A percentile compares a stretch with the other conserved stretches of the same genome.
Evolutionary conservation across 495 filamentous ascomycete genomes (phyloP).

Genomic region (Penicillium parvum): DNA sequence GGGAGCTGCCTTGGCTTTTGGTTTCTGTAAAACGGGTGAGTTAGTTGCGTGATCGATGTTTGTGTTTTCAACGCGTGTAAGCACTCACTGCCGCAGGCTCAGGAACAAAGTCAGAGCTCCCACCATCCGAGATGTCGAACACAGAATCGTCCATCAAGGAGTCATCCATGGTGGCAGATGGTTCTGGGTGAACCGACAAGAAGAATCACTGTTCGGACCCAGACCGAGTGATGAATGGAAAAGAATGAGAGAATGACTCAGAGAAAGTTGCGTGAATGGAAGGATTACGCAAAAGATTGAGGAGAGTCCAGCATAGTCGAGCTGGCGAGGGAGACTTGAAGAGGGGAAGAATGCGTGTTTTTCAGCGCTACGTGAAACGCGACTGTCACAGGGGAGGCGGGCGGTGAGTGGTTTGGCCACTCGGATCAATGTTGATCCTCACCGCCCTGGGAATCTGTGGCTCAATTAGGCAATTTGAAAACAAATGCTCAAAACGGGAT

Average conservation of each 20-base stretch:
- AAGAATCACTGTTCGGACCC: conserved; percentile 4
- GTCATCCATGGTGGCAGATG: conserved; percentile 32
- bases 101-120: conserved; percentile 43
- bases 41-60: conserved; percentile 3
- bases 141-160: conserved; percentile 53
- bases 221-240: conserved; percentile 1
- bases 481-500: conserved; percentile 15
- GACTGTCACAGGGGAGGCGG: conserved; percentile 11
- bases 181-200: background rate
- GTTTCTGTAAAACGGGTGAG: conserved; percentile 42
- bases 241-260: conserved; percentile 4
- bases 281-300: background rate
- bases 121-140: conserved; percentile 50
- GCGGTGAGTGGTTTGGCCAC: conserved; percentile 20
- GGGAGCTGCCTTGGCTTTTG: conserved; percentile 57
- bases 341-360: conserved; percentile 18
- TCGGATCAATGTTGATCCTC: conserved; percentile 25
- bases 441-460: conserved; percentile 11
- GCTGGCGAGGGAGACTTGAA: conserved; percentile 5
- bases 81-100: conserved; percentile 33
- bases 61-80: background rate
- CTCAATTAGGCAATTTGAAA: conserved; percentile 18
- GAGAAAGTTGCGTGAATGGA: background rate
- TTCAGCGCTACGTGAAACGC: conserved; percentile 22
- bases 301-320: conserved; percentile 12